These are phyloP conservation scores for Suhomyces guaymorum DNA, from an alignment of 1,139 yeast species.

Conservation along the genomic window DNA sequence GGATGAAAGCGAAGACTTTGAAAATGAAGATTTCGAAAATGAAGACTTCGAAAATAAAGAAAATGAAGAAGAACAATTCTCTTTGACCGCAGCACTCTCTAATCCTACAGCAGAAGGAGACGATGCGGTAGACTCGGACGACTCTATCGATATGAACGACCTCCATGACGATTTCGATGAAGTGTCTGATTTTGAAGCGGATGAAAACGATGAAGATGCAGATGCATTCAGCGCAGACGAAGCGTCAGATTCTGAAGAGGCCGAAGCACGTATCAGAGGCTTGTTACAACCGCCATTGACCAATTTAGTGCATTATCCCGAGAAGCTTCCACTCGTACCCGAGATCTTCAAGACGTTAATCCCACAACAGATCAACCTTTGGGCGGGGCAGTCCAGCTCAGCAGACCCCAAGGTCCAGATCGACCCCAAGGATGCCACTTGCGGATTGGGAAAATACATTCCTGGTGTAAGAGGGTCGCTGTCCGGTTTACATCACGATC, in stretches of 20 bases:
- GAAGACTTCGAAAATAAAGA: constrained; percentile 11
- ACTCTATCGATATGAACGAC: constrained; percentile 45
- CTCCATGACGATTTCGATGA: constrained; percentile 51
- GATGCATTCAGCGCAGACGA: constrained; percentile 13
- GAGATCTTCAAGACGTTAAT: constrained; percentile 40
- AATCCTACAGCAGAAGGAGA: too few relatives aligned
- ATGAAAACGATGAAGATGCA: constrained; percentile 9
- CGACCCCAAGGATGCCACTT: constrained; percentile 11
- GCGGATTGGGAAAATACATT: constrained; percentile 52
- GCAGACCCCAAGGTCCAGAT: constrained; percentile 7
- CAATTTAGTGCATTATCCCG: constrained; percentile 27
- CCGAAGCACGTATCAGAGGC: too few relatives aligned
- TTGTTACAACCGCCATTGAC: constrained; percentile 66
- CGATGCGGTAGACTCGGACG: constrained; percentile 2
- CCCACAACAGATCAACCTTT: constrained; percentile 72
- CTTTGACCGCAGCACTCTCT: too few relatives aligned
- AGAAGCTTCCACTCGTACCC: constrained; percentile 44
- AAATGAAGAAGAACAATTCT: neutral
- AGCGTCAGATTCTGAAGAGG: too few relatives aligned
- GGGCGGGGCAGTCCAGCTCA: constrained; percentile 52
- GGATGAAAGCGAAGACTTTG: constrained; percentile 8
- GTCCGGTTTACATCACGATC: constrained; percentile 81
- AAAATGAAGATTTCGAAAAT: constrained; percentile 3
- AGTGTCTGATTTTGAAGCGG: constrained; percentile 10
- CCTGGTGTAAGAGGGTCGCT: constrained; percentile 57